Percentiles rank a stretch among this genome's conserved stretches.
Evolutionary conservation across 2,329 filamentous ascomycete genomes (phyloP).

Genomic region (Emmonsiellopsis sp.): DNA sequence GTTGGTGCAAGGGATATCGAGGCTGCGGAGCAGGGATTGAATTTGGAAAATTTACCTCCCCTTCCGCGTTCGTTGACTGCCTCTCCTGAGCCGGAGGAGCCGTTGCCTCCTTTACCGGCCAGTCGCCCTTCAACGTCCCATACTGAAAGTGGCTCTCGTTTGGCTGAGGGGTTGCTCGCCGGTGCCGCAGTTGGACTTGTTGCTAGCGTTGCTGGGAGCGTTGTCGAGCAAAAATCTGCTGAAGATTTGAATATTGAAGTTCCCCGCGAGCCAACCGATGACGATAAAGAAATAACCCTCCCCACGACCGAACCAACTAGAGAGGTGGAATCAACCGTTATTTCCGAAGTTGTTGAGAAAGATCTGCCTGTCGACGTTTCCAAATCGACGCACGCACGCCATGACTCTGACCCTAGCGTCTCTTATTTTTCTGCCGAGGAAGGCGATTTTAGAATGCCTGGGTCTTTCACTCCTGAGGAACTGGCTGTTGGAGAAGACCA

Average conservation of each 20-base stretch:
- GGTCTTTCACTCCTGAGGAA: neutral
- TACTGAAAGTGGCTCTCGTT: slow-evolving; percentile 5
- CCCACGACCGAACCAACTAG: neutral
- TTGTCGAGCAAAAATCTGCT: neutral
- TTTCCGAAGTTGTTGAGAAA: neutral
- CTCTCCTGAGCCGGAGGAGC: slow-evolving; percentile 2
- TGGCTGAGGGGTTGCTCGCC: neutral
- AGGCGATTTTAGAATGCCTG: neutral
- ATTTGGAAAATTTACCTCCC: slow-evolving; percentile 6
- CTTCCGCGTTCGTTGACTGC: slow-evolving; percentile 4
- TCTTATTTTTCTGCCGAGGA: neutral
- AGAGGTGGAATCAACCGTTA: neutral
- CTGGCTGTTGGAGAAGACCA: neutral
- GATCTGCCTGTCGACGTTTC: neutral
- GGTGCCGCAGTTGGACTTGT: slow-evolving; percentile 1
- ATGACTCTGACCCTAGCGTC: neutral
- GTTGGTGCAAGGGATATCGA: slow-evolving; percentile 17
- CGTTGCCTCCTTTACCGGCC: neutral
- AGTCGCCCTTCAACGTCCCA: slow-evolving; percentile 6
- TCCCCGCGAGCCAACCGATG: neutral
- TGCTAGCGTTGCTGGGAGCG: neutral
- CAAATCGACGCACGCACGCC: neutral
- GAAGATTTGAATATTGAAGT: neutral
- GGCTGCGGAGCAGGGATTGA: slow-evolving; percentile 13
- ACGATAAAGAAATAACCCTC: neutral